Base-by-base conservation (phyloP, 225 moss, liverwort and hornwort genomes). In the Anthoceros angustus region DNA sequence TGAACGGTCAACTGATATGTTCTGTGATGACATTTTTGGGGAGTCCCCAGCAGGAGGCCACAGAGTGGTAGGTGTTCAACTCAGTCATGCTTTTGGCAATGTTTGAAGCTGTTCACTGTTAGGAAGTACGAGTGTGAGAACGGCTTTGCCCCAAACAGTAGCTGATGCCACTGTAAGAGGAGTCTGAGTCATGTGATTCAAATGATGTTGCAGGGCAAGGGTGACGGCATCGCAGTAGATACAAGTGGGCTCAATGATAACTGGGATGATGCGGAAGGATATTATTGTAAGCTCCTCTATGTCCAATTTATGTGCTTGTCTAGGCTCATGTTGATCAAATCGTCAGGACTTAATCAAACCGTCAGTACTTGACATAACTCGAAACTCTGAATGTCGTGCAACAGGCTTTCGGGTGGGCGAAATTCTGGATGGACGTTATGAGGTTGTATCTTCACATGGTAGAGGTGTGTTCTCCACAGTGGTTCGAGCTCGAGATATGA, bases 221-320 rank as follows among this genome's bases (percentile, higher is more conserved):
- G 86, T 63, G 92, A 92, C 55, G 98, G 98, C 21, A 67, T 86
- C 69, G 80, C 89, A 38, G 75, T 99, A 48, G 89, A 99, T 76
- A 87, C 98, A 42, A 99, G 92, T 66, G 92, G 92, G 39, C 83
- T 99, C 66, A 99, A 77, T 72, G 98, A 99, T 79, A 99, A 99
- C 64, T 99, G 98, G 98, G 98, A 99, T 74, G 98, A 99, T 82
- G 89, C 92, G 41, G 98, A 99, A 78, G 98, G 98, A 69, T 92
- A 92, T 40, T 99, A 99, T 72, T 99, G 98, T 99, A 87, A 86
- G 92, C 78, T 14, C 12, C 40, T 45, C 0, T 7, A 16, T 25
- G 15, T 12, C 0, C 25, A 25, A 64, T 25, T 38, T 15, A 8
- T 0, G 12, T 64, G 14, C 5, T 64, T 15, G 14, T 9, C 41